Base-by-base conservation (phyloP, 257 asterid species). In the Phtheirospermum japonicum region DNA sequence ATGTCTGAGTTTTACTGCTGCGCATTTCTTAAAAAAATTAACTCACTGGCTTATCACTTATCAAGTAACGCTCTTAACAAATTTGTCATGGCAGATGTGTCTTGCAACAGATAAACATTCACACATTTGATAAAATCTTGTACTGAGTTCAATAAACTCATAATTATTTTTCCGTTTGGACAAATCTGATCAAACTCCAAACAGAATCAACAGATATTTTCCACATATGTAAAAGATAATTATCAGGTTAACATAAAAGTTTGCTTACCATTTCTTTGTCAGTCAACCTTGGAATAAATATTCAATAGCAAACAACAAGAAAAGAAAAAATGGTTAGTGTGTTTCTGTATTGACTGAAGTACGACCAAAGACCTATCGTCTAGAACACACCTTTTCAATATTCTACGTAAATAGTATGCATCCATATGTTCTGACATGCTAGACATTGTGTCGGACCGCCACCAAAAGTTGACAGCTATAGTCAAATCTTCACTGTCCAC, bases 401-500 rank as follows among this genome's bases (percentile, higher is more conserved):
- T 80, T 78, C 96, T 83, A 39, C 99, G 89, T 48, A 89, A 70
- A 77, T 93, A 93, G 81, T 93, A 93, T 12, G 92, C 83, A 78
- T 93, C 97, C 99, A 93, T 89, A 80, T 93, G 96, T 70, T 83
- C 92, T 40, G 76, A 65, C 85, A 93, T 79, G 77, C 80, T 69
- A 73, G 94, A 73, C 81, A 87, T 82, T 78, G 73, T 74, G 48
- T 70, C 80, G 4, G 97, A 93, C 58, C 34, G 87, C 99, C 99
- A 89, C 99, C 99, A 93, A 78, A 87, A 87, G 72, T 93, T 93
- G 72, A 93, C 85, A 59, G 97, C 99, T 56, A 82, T 81, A 55
- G 95, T 89, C 71, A 93, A 67, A 77, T 69, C 69, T 60, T 67
- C 95, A 69, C 99, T 93, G 79, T 93, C 96, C 74, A 93, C 96